Percentiles rank a stretch among this genome's conserved stretches.
phyloP scores from a whole-genome alignment of 768 basidiomycete genomes.

The Coprinopsis sp. region DNA sequence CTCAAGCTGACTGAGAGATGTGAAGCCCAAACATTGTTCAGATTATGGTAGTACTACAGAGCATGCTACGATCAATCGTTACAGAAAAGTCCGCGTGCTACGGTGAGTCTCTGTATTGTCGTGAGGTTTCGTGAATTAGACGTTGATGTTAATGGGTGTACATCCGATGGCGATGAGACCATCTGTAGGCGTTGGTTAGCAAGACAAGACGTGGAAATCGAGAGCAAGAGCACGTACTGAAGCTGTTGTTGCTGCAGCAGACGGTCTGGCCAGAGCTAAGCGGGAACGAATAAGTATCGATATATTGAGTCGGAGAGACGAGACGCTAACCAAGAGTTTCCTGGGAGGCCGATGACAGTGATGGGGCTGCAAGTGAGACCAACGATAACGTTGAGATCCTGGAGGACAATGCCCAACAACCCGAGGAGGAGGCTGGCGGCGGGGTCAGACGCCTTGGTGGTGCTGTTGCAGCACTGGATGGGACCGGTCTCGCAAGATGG shows the following conservation, averaged over 20 bases:
- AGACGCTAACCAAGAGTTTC: constrained; percentile 17
- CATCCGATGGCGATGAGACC: constrained; percentile 17
- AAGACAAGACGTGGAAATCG: not conserved
- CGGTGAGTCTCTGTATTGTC: no score
- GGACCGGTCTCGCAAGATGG: constrained; percentile 1
- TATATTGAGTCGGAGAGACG: no score
- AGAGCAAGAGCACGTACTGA: constrained; percentile 16
- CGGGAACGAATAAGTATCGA: no score
- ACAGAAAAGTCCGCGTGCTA: no score
- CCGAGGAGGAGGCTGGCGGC: constrained; percentile 8
- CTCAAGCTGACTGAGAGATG: no score
- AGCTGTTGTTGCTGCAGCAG: constrained; percentile 26
- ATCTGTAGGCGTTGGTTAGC: not conserved
- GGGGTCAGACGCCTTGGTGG: constrained; percentile 8
- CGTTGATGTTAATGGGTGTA: constrained; percentile 21
- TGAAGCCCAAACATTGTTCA: no score
- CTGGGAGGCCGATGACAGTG: constrained; percentile 20
- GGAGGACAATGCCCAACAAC: constrained; percentile 21
- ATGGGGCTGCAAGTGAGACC: constrained; percentile 26
- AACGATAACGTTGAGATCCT: constrained; percentile 19
- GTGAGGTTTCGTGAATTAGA: no score
- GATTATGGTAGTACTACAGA: no score
- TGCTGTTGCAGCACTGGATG: constrained; percentile 7
- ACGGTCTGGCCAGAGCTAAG: constrained; percentile 24
- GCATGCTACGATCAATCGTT: no score